These are phyloP conservation scores for Oenanthe sinensis DNA, from an alignment of 129 eudicot genomes.

Conservation along the genomic window DNA sequence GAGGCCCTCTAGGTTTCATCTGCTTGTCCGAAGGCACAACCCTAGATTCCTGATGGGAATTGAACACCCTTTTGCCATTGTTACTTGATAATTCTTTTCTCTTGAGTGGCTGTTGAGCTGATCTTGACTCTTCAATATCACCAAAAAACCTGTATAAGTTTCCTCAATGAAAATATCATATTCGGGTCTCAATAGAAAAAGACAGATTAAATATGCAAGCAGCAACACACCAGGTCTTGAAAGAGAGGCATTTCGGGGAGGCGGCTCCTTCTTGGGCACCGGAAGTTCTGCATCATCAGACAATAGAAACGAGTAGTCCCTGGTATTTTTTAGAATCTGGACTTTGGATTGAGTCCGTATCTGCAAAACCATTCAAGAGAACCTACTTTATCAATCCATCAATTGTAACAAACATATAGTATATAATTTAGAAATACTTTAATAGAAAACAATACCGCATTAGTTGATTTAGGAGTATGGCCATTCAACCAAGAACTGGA, in stretches of 20 bases:
- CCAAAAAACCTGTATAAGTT: slow-evolving; percentile 45
- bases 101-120: slow-evolving; percentile 43
- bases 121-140: slow-evolving; percentile 53
- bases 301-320: slow-evolving; percentile 84
- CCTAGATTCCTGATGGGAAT: slow-evolving; percentile 46
- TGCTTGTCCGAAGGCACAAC: slow-evolving; percentile 25
- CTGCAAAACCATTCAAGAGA: slow-evolving; percentile 29
- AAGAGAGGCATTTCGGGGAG: slow-evolving; percentile 27
- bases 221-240: slow-evolving; percentile 48
- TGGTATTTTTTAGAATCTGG: slow-evolving; percentile 60
- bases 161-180: slow-evolving; percentile 25
- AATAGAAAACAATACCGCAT: slow-evolving; percentile 25
- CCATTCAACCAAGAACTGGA: slow-evolving; percentile 37
- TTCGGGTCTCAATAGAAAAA: slow-evolving; percentile 10
- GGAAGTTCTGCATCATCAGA: slow-evolving; percentile 93
- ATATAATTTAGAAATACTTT: background rate
- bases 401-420: background rate
- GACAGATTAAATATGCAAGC: slow-evolving; percentile 2
- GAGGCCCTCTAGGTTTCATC: slow-evolving; percentile 32
- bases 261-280: slow-evolving; percentile 43
- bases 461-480: slow-evolving; percentile 29
- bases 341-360: slow-evolving; percentile 45
- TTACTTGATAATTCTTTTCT: slow-evolving; percentile 18
- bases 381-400: background rate
- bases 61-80: slow-evolving; percentile 30